Conservation (phyloP, 768 basidiomycete genomes). For the Rossbeevera mucosa region DNA sequence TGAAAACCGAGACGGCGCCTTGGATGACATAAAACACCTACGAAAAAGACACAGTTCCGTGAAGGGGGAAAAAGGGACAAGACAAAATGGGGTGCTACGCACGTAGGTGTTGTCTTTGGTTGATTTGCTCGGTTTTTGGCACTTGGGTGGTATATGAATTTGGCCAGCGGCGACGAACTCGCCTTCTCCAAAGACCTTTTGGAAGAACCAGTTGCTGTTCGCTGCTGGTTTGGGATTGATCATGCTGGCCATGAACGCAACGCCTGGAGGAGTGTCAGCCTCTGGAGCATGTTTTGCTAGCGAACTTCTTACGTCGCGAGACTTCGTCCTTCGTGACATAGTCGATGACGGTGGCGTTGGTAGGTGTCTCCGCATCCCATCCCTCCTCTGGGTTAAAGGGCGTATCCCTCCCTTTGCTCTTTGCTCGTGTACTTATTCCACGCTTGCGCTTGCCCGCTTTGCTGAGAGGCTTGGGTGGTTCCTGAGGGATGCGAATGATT, state of each 20-base stretch:
- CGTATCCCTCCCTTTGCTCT: conserved; percentile 32
- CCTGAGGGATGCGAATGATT: conserved; percentile 54
- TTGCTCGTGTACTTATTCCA: conserved; percentile 27
- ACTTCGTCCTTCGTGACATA: conserved; percentile 59
- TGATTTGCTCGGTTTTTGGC: conserved; percentile 81
- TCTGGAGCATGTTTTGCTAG: not conserved
- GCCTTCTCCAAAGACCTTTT: conserved; percentile 89
- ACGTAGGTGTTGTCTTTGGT: conserved; percentile 95
- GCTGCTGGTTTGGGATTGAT: conserved; percentile 56
- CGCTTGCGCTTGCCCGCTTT: conserved; percentile 36
- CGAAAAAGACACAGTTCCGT: not conserved
- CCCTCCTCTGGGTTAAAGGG: conserved; percentile 61
- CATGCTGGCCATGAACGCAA: conserved; percentile 73
- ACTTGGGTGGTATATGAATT: conserved; percentile 71
- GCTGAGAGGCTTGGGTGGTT: conserved; percentile 45
- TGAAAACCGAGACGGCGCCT: conserved; percentile 82
- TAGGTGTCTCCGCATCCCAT: conserved; percentile 79
- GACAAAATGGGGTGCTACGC: conserved; percentile 26
- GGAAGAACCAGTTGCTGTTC: conserved; percentile 73
- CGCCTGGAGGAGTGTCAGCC: conserved; percentile 42
- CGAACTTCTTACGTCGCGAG: conserved; percentile 57
- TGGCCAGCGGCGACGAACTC: conserved; percentile 91
- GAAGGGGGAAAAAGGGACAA: not conserved
- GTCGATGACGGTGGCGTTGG: conserved; percentile 63
- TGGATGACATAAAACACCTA: conserved; percentile 79